These are phyloP conservation scores for Alternaria hordeiaustralica DNA, from an alignment of 2,329 filamentous ascomycete genomes.

Conservation along the genomic window DNA sequence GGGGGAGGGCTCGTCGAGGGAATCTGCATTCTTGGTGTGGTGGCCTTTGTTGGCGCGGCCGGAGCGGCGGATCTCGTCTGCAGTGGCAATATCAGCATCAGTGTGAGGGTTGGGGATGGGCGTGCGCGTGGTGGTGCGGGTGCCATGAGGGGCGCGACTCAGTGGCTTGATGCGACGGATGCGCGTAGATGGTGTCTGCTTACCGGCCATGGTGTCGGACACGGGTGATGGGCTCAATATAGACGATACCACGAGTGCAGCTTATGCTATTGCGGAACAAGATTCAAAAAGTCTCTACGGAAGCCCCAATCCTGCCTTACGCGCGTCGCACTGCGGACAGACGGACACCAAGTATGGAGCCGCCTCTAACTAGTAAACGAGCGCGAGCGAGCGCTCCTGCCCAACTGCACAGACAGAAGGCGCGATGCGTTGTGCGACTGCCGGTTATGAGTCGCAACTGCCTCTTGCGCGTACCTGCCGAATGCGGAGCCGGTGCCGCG, in stretches of 20 bases:
- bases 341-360: constrained; percentile 22
- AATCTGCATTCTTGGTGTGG: constrained; percentile 84
- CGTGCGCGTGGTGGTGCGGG: constrained; percentile 13
- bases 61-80: constrained; percentile 88
- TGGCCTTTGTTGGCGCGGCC: constrained; percentile 97
- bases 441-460: constrained; percentile 25
- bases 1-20: constrained; percentile 44
- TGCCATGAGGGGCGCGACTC: constrained; percentile 10
- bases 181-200: constrained; percentile 52
- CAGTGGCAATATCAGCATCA: constrained; percentile 35
- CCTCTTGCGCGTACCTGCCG: constrained; percentile 28
- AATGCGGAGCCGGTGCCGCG: constrained; percentile 22
- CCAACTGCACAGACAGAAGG: constrained; percentile 20
- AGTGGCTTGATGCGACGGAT: constrained; percentile 6
- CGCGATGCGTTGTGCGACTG: constrained; percentile 28
- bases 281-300: constrained; percentile 47
- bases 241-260: constrained; percentile 38
- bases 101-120: constrained; percentile 8
- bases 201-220: constrained; percentile 64
- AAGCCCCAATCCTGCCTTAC: constrained; percentile 31
- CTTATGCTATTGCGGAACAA: constrained; percentile 44
- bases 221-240: constrained; percentile 39
- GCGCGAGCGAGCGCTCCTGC: constrained; percentile 25
- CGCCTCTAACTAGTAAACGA: constrained; percentile 38
- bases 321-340: constrained; percentile 28